phyloP scores from a whole-genome alignment of 78 protist species.

The Planoprotostelium fungivorum region DNA sequence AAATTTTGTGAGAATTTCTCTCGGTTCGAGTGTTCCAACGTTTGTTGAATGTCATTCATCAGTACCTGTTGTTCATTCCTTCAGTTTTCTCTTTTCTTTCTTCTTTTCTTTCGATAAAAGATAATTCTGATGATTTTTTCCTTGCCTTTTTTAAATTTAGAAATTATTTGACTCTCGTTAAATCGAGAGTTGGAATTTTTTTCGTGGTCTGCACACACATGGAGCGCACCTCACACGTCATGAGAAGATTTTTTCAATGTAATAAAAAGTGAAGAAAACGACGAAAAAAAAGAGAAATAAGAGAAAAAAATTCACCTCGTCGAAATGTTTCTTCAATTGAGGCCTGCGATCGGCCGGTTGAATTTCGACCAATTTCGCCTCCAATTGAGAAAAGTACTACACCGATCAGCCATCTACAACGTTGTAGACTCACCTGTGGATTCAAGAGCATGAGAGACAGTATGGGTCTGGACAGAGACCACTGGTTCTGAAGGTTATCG shows the following conservation, averaged over 20 bases:
- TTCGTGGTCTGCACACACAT: too few relatives aligned
- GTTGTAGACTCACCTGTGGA: neutral
- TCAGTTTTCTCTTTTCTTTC: too few relatives aligned
- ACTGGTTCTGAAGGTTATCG: constrained; percentile 29
- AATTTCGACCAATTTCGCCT: neutral
- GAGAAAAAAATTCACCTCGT: neutral
- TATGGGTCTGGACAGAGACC: constrained; percentile 58
- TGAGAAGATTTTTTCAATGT: too few relatives aligned
- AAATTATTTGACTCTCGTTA: too few relatives aligned
- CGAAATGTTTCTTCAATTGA: constrained; percentile 16
- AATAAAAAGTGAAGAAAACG: too few relatives aligned
- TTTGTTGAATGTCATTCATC: constrained; percentile 19
- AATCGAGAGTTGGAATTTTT: too few relatives aligned
- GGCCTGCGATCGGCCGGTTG: constrained; percentile 6
- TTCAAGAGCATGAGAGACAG: constrained; percentile 38
- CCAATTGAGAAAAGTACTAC: neutral
- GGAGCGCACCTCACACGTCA: too few relatives aligned
- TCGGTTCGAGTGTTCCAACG: constrained; percentile 23
- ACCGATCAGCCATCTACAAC: neutral
- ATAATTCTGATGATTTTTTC: too few relatives aligned
- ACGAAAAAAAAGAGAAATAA: neutral
- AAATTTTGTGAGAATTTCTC: constrained; percentile 52
- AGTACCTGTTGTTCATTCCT: constrained; percentile 15
- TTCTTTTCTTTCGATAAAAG: too few relatives aligned
- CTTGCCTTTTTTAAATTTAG: too few relatives aligned